These are phyloP conservation scores for Leccinellum luteum DNA, from an alignment of 768 basidiomycete species.

Conservation along the genomic window DNA sequence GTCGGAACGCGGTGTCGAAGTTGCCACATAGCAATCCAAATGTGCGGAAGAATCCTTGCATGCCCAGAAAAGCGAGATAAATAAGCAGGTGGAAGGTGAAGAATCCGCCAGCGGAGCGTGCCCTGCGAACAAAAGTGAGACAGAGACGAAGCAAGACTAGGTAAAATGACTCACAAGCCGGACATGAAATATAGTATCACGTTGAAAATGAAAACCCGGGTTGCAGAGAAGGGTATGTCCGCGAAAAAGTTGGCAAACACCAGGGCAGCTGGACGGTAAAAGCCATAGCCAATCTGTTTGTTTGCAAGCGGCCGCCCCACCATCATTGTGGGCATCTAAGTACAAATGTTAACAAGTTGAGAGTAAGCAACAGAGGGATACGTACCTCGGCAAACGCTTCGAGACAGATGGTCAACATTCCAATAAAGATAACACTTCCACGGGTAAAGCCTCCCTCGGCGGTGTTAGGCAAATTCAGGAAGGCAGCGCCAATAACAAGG, in stretches of 20 bases:
- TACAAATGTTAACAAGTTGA: slow-evolving; percentile 1
- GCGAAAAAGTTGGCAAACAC: slow-evolving; percentile 65
- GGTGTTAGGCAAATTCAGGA: slow-evolving; percentile 66
- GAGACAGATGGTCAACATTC: slow-evolving; percentile 62
- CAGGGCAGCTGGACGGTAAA: slow-evolving; percentile 66
- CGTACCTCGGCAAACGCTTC: slow-evolving; percentile 70
- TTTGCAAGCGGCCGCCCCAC: slow-evolving; percentile 71
- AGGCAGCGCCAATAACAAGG: slow-evolving; percentile 72
- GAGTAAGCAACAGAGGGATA: slow-evolving; percentile 9
- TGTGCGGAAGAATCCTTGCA: slow-evolving; percentile 85
- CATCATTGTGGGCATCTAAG: slow-evolving; percentile 71
- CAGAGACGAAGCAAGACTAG: slow-evolving; percentile 14
- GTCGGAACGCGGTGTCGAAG: slow-evolving; percentile 53
- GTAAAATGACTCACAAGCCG: slow-evolving; percentile 39
- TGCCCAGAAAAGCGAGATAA: slow-evolving; percentile 61
- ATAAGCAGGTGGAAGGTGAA: slow-evolving; percentile 65
- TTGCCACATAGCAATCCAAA: slow-evolving; percentile 57
- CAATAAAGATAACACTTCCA: slow-evolving; percentile 75
- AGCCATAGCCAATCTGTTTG: slow-evolving; percentile 63
- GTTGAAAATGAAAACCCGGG: slow-evolving; percentile 57
- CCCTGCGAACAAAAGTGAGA: slow-evolving; percentile 14
- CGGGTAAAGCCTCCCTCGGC: slow-evolving; percentile 86
- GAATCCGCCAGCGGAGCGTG: slow-evolving; percentile 40
- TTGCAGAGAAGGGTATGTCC: slow-evolving; percentile 67
- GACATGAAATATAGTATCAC: slow-evolving; percentile 71